Conservation (phyloP, 2,329 filamentous ascomycete species). For the Dactylellina leptospora region DNA sequence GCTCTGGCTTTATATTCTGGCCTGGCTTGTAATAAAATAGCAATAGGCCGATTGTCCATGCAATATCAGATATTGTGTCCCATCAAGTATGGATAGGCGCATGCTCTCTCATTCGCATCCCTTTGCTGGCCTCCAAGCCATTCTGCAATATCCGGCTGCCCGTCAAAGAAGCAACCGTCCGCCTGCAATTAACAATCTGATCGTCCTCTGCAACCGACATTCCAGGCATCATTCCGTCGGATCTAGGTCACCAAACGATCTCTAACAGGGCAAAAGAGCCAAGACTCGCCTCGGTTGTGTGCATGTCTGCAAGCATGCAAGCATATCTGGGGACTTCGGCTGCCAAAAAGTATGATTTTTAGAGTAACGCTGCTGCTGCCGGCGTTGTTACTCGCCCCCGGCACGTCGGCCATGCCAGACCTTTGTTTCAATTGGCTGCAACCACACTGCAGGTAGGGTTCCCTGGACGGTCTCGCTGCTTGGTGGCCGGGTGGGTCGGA, state of each 20-base stretch:
- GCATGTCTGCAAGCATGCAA: conserved; percentile 1
- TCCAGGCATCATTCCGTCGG: conserved; percentile 49
- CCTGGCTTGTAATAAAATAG: background rate
- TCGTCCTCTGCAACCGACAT: conserved; percentile 45
- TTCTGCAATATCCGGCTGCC: conserved; percentile 23
- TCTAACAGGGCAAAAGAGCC: conserved; percentile 17
- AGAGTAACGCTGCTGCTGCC: too few species aligned
- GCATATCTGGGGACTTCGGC: too few species aligned
- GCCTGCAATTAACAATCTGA: conserved; percentile 6
- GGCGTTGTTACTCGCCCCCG: too few species aligned
- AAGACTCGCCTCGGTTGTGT: conserved; percentile 42
- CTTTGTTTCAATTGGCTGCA: conserved; percentile 11
- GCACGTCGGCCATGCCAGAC: conserved; percentile 11
- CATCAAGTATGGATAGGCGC: conserved; percentile 44
- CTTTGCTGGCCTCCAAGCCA: conserved; percentile 1
- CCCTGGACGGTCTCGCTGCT: background rate
- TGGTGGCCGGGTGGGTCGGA: conserved; percentile 13
- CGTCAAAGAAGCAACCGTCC: conserved; percentile 19
- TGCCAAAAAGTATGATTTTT: too few species aligned
- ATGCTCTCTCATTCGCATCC: conserved; percentile 15
- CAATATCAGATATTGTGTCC: conserved; percentile 20
- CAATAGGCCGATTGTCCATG: background rate
- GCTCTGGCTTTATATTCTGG: conserved; percentile 9
- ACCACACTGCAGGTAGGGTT: background rate
- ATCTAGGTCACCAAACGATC: conserved; percentile 33